Base-by-base conservation (phyloP, 2,329 filamentous ascomycete species). In the Penicillium glabrum region DNA sequence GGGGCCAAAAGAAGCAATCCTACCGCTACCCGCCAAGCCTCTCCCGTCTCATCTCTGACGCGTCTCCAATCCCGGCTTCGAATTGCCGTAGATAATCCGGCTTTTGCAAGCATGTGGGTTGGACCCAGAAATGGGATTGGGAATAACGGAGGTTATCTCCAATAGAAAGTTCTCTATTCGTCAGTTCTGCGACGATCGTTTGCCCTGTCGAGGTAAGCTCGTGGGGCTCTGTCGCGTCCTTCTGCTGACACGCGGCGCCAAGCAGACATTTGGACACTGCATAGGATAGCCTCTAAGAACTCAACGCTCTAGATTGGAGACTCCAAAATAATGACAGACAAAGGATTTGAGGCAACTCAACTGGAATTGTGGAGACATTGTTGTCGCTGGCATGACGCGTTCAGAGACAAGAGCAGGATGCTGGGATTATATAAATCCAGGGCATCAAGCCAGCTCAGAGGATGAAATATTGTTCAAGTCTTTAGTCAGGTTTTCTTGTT, bases 241-340 rank as follows among this genome's bases (percentile, higher is more conserved):
- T 33, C 7, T 35, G 6, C 44, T 21, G 54, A 60, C 57, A 61
- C 59, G 57, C 54, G 59, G 59, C 56, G 56, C 57, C 56, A 63
- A 62, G 59, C 49, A 39, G 9, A n/a, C 33, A 14, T 26, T 24
- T 23, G 21, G 33, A 19, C 35, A 19, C 19, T 3, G 16, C 27
- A 23, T 35, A 33, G 23, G 14, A 41, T 6, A 39, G 14, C 31
- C 2, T 16, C 13, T 16, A 16, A 5, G 31, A 3, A 16, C 1
- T 13, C 23, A 41, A 33, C 10, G 39, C 39, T 50, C 29, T 21
- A 43, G 26, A 29, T n/a, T 8, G 10, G 13, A 6, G 23, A 44
- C 14, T 4, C 11, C 39, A 11, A 21, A 13, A 11, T 8, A 3
- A 13, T 41, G n/a, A 24, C 9, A 9, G 19, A 48, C n/a, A 14